These are phyloP conservation scores for Hevea brasiliensis DNA, from an alignment of 345 rosid genomes.

Conservation along the genomic window DNA sequence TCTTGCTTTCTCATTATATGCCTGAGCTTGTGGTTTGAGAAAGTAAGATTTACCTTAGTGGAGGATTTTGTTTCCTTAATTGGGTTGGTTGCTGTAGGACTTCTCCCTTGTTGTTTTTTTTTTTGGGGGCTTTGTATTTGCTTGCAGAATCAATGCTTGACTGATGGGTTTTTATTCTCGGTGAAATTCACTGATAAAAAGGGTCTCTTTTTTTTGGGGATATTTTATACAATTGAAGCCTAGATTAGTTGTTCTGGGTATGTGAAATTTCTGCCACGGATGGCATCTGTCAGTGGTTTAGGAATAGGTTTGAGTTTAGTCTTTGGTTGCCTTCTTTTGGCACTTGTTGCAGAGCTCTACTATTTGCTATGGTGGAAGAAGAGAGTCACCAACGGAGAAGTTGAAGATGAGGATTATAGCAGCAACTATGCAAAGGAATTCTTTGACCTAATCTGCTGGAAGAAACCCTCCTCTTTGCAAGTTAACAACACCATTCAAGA, in stretches of 20 bases:
- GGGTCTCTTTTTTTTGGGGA: neutral
- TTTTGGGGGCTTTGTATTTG: neutral
- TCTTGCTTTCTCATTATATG: constrained; percentile 13
- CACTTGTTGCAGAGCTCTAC: constrained; percentile 66
- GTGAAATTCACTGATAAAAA: neutral
- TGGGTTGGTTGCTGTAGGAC: neutral
- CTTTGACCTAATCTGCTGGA: constrained; percentile 62
- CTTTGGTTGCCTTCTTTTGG: constrained; percentile 70
- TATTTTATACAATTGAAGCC: neutral
- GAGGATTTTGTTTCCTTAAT: neutral
- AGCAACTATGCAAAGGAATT: constrained; percentile 56
- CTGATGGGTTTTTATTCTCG: constrained; percentile 2
- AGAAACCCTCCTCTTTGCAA: constrained; percentile 44
- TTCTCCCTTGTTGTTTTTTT: neutral
- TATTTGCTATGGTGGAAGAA: constrained; percentile 88
- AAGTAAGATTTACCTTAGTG: constrained; percentile 25
- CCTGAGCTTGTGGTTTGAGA: constrained; percentile 13
- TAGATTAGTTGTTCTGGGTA: constrained; percentile 30
- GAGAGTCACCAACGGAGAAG: constrained; percentile 38
- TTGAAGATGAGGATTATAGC: constrained; percentile 41
- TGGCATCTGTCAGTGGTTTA: constrained; percentile 64
- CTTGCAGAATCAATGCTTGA: neutral
- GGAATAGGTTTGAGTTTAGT: constrained; percentile 68
- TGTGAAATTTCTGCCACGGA: constrained; percentile 47
- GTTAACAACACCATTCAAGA: constrained; percentile 21